Evolutionary conservation across 2,329 filamentous ascomycete species (phyloP).

Genomic region (Zymoseptoria passerinii): DNA sequence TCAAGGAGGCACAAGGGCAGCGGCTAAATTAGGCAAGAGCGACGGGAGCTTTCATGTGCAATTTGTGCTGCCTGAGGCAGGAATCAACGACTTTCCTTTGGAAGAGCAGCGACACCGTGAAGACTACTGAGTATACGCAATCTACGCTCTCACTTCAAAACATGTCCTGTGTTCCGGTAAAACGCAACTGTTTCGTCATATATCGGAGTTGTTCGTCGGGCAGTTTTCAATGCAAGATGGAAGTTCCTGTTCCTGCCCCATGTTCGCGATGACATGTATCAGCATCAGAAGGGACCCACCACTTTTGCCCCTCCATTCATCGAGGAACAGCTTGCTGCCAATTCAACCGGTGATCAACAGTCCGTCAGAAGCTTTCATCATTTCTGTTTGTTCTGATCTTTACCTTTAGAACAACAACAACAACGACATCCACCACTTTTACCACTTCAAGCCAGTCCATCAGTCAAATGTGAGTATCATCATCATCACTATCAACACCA

Average conservation of each 20-base stretch:
- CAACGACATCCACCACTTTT: background rate
- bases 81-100: no score
- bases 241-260: background rate
- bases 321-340: background rate
- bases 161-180: no score
- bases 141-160: no score
- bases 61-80: no score
- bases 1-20: no score
- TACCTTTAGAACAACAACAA: background rate
- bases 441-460: background rate
- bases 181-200: no score
- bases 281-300: background rate
- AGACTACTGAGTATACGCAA: no score
- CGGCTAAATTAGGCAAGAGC: no score
- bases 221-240: background rate
- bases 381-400: background rate
- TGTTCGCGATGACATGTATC: background rate
- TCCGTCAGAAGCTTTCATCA: background rate
- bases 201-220: no score
- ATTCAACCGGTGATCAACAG: background rate
- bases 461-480: background rate
- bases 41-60: no score
- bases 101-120: no score
- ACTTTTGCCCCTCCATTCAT: background rate
- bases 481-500: background rate